Conservation (phyloP, 768 basidiomycete species). For the Serpula lacrymans region DNA sequence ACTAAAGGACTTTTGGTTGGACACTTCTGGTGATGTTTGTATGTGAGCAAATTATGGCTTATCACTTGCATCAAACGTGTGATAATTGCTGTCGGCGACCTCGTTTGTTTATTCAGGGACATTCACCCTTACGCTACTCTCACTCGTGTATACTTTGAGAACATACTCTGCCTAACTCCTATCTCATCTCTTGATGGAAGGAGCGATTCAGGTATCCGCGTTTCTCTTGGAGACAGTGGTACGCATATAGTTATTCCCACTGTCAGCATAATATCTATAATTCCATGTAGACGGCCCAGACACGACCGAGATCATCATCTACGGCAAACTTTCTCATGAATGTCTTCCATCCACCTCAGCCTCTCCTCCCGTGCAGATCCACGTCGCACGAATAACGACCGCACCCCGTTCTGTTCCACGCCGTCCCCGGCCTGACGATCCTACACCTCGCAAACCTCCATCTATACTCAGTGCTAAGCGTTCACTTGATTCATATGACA, state of each 20-base stretch:
- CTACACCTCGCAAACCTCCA: slow-evolving; percentile 72
- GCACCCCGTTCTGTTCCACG: slow-evolving; percentile 30
- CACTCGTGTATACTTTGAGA: slow-evolving; percentile 67
- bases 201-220: slow-evolving; percentile 59
- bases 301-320: slow-evolving; percentile 63
- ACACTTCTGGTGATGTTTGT: slow-evolving; percentile 49
- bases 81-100: not conserved
- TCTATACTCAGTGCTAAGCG: slow-evolving; percentile 17
- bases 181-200: slow-evolving; percentile 28
- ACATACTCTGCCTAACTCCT: slow-evolving; percentile 54
- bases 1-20: slow-evolving; percentile 55
- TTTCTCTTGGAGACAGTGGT: slow-evolving; percentile 72
- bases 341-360: slow-evolving; percentile 10
- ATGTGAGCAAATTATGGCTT: slow-evolving; percentile 41
- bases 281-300: slow-evolving; percentile 55
- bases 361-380: slow-evolving; percentile 27
- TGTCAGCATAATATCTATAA: not conserved
- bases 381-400: slow-evolving; percentile 56
- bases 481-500: slow-evolving; percentile 15
- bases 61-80: not conserved
- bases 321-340: slow-evolving; percentile 32
- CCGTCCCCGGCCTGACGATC: slow-evolving; percentile 71
- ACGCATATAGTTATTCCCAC: slow-evolving; percentile 12
- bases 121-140: slow-evolving; percentile 64
- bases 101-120: slow-evolving; percentile 41